Conservation (phyloP, 768 basidiomycete species). For the Termitomyces sp. region DNA sequence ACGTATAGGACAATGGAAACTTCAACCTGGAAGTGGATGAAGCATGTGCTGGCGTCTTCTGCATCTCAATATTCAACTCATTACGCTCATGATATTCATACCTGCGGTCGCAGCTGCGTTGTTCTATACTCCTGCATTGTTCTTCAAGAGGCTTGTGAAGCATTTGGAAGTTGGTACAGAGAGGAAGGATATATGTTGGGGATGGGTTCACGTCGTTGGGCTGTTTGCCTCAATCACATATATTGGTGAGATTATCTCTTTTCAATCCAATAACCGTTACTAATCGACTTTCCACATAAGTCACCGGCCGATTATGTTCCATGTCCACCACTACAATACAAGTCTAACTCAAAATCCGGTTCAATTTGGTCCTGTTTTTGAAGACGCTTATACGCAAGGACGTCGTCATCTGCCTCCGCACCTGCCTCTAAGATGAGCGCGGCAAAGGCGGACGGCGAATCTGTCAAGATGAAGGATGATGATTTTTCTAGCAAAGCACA, state of each 20-base stretch:
- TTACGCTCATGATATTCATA: slow-evolving; percentile 40
- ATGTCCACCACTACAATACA: no score
- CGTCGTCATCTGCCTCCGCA: no score
- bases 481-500: no score
- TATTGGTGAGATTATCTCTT: slow-evolving; percentile 21
- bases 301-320: no score
- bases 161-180: slow-evolving; percentile 63
- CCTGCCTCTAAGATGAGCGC: no score
- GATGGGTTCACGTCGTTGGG: slow-evolving; percentile 69
- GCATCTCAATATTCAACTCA: slow-evolving; percentile 41
- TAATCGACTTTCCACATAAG: slow-evolving; percentile 24
- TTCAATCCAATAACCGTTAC: background rate
- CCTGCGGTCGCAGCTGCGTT: slow-evolving; percentile 53
- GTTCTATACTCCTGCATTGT: slow-evolving; percentile 60
- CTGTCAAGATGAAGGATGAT: no score
- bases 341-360: slow-evolving; percentile 64
- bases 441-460: no score
- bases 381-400: slow-evolving; percentile 88
- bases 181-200: slow-evolving; percentile 57
- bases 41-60: slow-evolving; percentile 53
- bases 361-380: slow-evolving; percentile 79
- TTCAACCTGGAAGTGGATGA: no score
- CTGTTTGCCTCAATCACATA: slow-evolving; percentile 24
- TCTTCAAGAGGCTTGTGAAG: slow-evolving; percentile 51
- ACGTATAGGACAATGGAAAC: slow-evolving; percentile 51